Percentiles rank a stretch among this genome's conserved stretches.
phyloP scores from a whole-genome alignment of 1,284 basidiomycete species.

The Garcileccinum viscosum region DNA sequence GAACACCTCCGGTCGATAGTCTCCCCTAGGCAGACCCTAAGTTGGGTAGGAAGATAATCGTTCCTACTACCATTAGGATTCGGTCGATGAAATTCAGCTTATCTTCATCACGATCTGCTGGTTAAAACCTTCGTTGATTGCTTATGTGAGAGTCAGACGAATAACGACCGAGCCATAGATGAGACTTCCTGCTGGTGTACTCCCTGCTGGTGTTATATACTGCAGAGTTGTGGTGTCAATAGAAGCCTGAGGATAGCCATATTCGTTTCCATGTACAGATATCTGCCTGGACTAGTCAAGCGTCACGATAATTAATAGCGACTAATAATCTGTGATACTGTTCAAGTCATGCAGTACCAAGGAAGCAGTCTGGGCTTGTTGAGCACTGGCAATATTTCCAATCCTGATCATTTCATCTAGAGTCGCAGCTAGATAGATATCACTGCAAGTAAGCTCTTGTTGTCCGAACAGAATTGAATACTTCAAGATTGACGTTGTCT shows the following conservation, averaged over 20 bases:
- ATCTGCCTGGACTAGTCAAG: background rate
- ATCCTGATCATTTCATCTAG: background rate
- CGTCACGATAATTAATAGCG: background rate
- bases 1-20: no score
- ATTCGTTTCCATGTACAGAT: background rate
- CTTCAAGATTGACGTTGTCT: no score
- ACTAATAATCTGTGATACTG: background rate
- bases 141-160: no score
- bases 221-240: background rate
- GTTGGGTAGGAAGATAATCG: no score
- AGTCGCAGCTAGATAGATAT: background rate
- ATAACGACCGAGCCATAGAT: background rate
- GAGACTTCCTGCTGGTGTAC: background rate
- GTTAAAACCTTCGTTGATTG: background rate
- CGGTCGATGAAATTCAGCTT: no score
- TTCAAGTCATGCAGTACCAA: background rate
- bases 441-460: background rate
- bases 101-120: background rate
- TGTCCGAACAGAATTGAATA: no score
- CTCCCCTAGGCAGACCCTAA: no score
- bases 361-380: background rate
- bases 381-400: background rate
- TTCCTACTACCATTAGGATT: no score
- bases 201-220: no score
- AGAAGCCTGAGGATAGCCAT: background rate